Evolutionary conservation across 176 grass and related monocot genomes (phyloP).

Genomic region (Secale cereale): DNA sequence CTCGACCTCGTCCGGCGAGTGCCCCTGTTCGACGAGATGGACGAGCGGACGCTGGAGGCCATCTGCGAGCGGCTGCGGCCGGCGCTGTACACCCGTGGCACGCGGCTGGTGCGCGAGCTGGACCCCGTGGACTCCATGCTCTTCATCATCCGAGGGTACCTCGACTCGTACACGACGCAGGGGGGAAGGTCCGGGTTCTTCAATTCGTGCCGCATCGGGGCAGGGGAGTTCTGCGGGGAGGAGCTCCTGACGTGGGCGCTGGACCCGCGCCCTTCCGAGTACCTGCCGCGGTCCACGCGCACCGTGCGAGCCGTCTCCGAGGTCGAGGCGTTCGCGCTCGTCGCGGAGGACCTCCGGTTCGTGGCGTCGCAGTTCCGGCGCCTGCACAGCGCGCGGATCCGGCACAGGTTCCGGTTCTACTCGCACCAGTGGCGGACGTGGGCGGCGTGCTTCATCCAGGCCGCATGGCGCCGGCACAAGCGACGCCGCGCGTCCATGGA

Average conservation of each 20-base stretch:
- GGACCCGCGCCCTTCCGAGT: constrained; percentile 46
- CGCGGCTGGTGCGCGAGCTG: constrained; percentile 72
- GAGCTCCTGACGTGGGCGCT: constrained; percentile 97
- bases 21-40: constrained; percentile 98
- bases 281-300: constrained; percentile 77
- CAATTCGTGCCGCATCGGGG: constrained; percentile 85
- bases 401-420: constrained; percentile 89
- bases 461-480: constrained; percentile 71
- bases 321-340: constrained; percentile 96
- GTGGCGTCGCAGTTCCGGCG: constrained; percentile 78
- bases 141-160: constrained; percentile 90
- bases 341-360: constrained; percentile 75
- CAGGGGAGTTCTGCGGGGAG: constrained; percentile 95
- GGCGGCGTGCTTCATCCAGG: constrained; percentile 96
- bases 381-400: constrained; percentile 74
- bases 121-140: constrained; percentile 86
- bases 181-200: constrained; percentile 84
- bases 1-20: constrained; percentile 76
- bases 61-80: constrained; percentile 95
- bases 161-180: constrained; percentile 90
- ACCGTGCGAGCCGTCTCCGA: constrained; percentile 84
- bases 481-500: constrained; percentile 67
- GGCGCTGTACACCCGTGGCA: constrained; percentile 75
- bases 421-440: constrained; percentile 94
- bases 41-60: constrained; percentile 87